Evolutionary conservation across 192 early-diverging fungal genomes (phyloP).

Genomic region (Funneliformis mosseae): DNA sequence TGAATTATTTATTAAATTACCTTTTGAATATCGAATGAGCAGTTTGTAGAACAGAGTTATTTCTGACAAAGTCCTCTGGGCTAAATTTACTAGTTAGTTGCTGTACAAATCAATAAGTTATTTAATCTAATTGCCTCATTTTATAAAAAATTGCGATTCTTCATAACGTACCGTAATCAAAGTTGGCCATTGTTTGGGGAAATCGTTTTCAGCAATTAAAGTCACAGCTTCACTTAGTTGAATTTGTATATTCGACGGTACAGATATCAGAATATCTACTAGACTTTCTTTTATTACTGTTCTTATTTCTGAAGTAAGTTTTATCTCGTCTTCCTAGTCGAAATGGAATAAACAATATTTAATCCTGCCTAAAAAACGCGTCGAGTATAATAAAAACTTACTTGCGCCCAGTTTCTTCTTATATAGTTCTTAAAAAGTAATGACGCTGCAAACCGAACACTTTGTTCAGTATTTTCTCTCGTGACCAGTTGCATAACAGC

Average conservation of each 20-base stretch:
- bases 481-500: slow-evolving; percentile 77
- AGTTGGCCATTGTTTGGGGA: slow-evolving; percentile 85
- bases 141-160: background rate
- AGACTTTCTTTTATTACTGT: slow-evolving; percentile 80
- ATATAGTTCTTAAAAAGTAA: slow-evolving; percentile 98
- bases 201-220: slow-evolving; percentile 91
- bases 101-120: slow-evolving; percentile 38
- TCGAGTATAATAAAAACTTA: background rate
- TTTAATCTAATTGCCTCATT: background rate
- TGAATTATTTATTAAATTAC: slow-evolving; percentile 36
- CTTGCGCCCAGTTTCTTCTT: slow-evolving; percentile 77
- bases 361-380: no score
- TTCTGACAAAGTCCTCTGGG: slow-evolving; percentile 75
- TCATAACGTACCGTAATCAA: slow-evolving; percentile 65
- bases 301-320: slow-evolving; percentile 68
- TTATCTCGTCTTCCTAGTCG: slow-evolving; percentile 57
- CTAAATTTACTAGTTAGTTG: slow-evolving; percentile 78
- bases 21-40: slow-evolving; percentile 95
- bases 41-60: slow-evolving; percentile 91
- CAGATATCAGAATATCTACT: slow-evolving; percentile 83
- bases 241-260: slow-evolving; percentile 77
- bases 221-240: slow-evolving; percentile 93
- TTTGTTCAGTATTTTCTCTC: slow-evolving; percentile 56
- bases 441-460: slow-evolving; percentile 76
- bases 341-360: slow-evolving; percentile 34